Conservation (phyloP, 495 filamentous ascomycete genomes). For the Xylaria castorea region DNA sequence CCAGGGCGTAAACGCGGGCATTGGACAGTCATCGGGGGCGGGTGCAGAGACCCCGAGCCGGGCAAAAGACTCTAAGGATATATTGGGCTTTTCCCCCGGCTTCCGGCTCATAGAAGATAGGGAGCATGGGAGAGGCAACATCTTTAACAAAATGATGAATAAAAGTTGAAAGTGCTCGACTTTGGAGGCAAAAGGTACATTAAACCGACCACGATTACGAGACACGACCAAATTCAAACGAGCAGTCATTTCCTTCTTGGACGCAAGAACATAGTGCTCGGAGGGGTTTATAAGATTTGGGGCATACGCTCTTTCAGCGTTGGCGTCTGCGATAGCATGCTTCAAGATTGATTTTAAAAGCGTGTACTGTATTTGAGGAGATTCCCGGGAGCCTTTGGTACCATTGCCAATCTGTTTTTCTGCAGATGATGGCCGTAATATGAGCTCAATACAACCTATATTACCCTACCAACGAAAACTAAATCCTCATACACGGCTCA, state of each 20-base stretch:
- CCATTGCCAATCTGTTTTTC: not conserved
- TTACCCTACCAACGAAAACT: not conserved
- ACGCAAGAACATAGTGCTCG: not conserved
- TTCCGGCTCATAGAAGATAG: slow-evolving; percentile 24
- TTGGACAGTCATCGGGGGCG: not conserved
- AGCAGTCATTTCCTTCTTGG: not conserved
- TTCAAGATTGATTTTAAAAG: not conserved
- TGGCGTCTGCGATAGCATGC: slow-evolving; percentile 18
- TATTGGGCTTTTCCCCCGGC: not conserved
- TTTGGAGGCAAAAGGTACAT: not conserved
- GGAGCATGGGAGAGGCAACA: slow-evolving; percentile 23
- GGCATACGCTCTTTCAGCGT: slow-evolving; percentile 6
- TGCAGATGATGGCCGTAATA: not conserved
- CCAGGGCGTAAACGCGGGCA: not conserved
- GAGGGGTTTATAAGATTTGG: not conserved
- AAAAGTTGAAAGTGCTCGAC: slow-evolving; percentile 7
- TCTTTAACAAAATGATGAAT: slow-evolving; percentile 31
- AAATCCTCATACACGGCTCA: not conserved
- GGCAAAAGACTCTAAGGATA: not conserved
- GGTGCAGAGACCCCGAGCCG: not conserved
- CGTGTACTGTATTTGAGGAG: not conserved
- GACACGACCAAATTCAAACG: not conserved
- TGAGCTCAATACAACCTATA: not conserved
- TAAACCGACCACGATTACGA: not conserved
- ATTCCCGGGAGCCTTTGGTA: not conserved